Evolutionary conservation across 257 asterid genomes (phyloP), one percentile per base, ranked within the genome.

Genomic region (Przewalskia tangutica): DNA sequence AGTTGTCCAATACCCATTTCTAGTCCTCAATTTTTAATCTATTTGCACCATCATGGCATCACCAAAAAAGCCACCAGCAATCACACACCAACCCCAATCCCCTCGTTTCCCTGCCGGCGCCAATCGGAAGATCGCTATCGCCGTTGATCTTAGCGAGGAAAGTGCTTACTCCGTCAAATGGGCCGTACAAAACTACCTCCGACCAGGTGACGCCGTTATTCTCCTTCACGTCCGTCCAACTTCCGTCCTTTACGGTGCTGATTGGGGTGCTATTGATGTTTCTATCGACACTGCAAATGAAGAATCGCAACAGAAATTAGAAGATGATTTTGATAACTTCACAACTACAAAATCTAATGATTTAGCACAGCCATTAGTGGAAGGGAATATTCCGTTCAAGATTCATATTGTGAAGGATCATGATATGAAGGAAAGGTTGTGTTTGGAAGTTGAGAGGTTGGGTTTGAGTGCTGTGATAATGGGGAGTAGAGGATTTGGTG

Each of bases 401-500:
- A 88, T 93, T 83, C 97, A 87, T 81, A 92, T 92, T 20, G 94
- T 92, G 85, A 91, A 89, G 88, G 97, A 93, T 79, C 95, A 93
- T 34, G 97, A 93, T 78, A 91, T 91, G 97, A 92, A 92, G 86
- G 97, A 92, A 90, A 87, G 97, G 89, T 84, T 92, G 68, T 92
- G 97, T 83, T 77, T 93, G 92, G 97, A 92, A 90, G 97, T 92
- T 53, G 97, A 92, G 91, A 86, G 97, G 92, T 86, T 92, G 17
- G 95, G 95, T 44, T 83, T 93, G 82, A 89, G 94, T 82, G 93
- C 95, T 40, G 93, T 93, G 56, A 89, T 93, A 40, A 93, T 93
- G 97, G 97, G 97, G 83, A 93, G 97, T 67, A 77, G 97, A 23
- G 97, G 97, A 42, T 90, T 92, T 58, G 97, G 97, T 5, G 95